Conservation (phyloP, 768 basidiomycete genomes). For the Tylopilus vinaceipallidus region DNA sequence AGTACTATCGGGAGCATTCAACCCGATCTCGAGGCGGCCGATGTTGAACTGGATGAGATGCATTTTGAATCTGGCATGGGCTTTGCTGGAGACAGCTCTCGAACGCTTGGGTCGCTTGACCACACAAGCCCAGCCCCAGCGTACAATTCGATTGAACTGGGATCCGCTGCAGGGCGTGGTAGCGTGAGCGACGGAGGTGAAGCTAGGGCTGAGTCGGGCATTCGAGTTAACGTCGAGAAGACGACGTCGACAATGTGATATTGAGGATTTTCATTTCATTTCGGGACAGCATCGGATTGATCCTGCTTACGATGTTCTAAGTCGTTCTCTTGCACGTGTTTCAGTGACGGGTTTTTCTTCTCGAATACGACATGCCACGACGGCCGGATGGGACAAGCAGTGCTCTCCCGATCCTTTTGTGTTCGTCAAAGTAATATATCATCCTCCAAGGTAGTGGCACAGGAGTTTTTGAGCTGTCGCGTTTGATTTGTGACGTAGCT, state of each 20-base stretch:
- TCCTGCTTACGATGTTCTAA: slow-evolving; percentile 18
- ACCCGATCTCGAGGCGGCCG: slow-evolving; percentile 49
- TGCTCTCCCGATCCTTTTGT: slow-evolving; percentile 11
- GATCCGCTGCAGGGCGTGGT: slow-evolving; percentile 11
- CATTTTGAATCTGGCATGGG: slow-evolving; percentile 50
- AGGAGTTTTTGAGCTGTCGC: slow-evolving; percentile 5
- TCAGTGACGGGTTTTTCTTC: slow-evolving; percentile 12
- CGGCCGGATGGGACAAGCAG: slow-evolving; percentile 13
- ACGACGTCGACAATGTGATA: slow-evolving; percentile 48
- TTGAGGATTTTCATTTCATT: slow-evolving; percentile 12
- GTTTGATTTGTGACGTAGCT: background rate
- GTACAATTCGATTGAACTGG: slow-evolving; percentile 42
- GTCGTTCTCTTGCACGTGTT: slow-evolving; percentile 21
- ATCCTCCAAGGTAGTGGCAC: background rate
- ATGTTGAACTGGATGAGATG: slow-evolving; percentile 56
- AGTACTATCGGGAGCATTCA: slow-evolving; percentile 63
- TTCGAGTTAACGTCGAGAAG: slow-evolving; percentile 63
- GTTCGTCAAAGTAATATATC: slow-evolving; percentile 8
- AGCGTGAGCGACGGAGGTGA: slow-evolving; percentile 26
- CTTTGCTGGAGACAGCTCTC: slow-evolving; percentile 45
- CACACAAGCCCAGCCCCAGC: slow-evolving; percentile 52
- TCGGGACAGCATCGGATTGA: slow-evolving; percentile 29
- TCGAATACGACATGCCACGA: slow-evolving; percentile 21
- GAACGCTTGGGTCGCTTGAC: slow-evolving; percentile 31
- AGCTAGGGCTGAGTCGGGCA: slow-evolving; percentile 34